Evolutionary conservation across 176 grass and related monocot genomes (phyloP), one percentile per base, ranked within the genome.

Genomic region (Raddia distichophylla): DNA sequence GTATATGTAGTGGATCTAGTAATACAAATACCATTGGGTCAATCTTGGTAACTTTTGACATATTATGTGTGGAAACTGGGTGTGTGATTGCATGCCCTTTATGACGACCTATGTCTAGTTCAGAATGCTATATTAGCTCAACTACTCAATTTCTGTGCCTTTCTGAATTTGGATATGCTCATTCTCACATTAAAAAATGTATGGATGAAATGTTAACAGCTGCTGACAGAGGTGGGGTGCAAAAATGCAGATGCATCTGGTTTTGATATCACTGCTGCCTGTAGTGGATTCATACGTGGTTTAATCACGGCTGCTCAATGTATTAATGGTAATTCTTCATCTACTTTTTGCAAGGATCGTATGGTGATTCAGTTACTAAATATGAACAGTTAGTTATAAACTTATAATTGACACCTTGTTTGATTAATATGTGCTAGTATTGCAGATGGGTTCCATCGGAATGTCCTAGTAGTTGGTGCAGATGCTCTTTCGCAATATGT

Each of bases 401-500:
- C n/a, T n/a, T n/a, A n/a, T n/a, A n/a, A n/a, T n/a, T n/a, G n/a
- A n/a, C 13, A 35, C n/a, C 49, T 69, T 67, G 56, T 40, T 74
- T 49, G 52, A 83, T 75, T 80, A 48, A 64, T 84, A 37, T 78
- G 35, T 88, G 49, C 8, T 61, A 63, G 57, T 67, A 57, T 20
- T 85, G 66, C 83, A 99, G 96, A 93, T 17, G 89, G 84, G 63
- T 76, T 77, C 34, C 7, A 74, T 77, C 67, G 62, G 76, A 99
- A 99, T 90, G 47, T 93, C 66, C 52, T 99, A 69, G 96, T 95
- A 82, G 53, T 99, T 84, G 96, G 96, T 67, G 96, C 96, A 18
- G 96, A 99, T 89, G 90, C 90, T 82, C 96, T 99, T 74, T 99
- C 96, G 51, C 87, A 82, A 47, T 90, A 85, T 19, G 96, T 99